Percentiles rank a stretch among this genome's conserved stretches.
Conservation (phyloP, 2,329 filamentous ascomycete species). For the Pseudogymnoascus sp. region DNA sequence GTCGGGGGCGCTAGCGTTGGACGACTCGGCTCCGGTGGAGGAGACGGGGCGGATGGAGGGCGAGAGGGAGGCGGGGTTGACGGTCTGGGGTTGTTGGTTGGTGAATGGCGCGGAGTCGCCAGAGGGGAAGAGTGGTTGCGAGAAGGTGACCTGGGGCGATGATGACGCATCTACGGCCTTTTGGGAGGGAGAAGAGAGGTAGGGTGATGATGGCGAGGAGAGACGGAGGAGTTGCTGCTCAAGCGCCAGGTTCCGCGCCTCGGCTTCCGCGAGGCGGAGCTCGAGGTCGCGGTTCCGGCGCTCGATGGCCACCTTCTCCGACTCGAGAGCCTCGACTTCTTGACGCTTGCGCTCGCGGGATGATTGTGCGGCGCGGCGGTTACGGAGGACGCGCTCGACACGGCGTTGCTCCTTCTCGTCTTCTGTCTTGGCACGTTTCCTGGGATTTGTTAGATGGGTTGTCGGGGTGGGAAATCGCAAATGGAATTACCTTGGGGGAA, state of each 20-base stretch:
- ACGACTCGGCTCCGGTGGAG: constrained; percentile 30
- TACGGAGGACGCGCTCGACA: constrained; percentile 93
- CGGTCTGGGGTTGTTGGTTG: constrained; percentile 38
- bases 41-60: constrained; percentile 42
- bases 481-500: constrained; percentile 66
- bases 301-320: constrained; percentile 56
- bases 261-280: constrained; percentile 39
- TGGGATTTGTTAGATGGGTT: constrained; percentile 31
- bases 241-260: constrained; percentile 22
- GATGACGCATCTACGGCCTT: constrained; percentile 6
- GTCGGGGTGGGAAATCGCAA: constrained; percentile 9
- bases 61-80: constrained; percentile 54
- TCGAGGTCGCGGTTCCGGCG: constrained; percentile 64
- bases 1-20: constrained; percentile 50
- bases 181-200: constrained; percentile 28
- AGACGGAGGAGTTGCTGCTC: constrained; percentile 30
- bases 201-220: constrained; percentile 37
- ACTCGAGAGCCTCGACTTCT: constrained; percentile 76
- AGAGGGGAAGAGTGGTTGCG: constrained; percentile 48
- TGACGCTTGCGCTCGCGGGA: constrained; percentile 60
- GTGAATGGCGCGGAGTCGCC: constrained; percentile 27
- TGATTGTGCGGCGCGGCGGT: constrained; percentile 91
- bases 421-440: constrained; percentile 96
- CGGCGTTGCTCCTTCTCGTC: constrained; percentile 98
- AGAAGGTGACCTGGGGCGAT: constrained; percentile 43